Conservation (phyloP, 1,139 yeast species). For the Martiniozyma asiatica region DNA sequence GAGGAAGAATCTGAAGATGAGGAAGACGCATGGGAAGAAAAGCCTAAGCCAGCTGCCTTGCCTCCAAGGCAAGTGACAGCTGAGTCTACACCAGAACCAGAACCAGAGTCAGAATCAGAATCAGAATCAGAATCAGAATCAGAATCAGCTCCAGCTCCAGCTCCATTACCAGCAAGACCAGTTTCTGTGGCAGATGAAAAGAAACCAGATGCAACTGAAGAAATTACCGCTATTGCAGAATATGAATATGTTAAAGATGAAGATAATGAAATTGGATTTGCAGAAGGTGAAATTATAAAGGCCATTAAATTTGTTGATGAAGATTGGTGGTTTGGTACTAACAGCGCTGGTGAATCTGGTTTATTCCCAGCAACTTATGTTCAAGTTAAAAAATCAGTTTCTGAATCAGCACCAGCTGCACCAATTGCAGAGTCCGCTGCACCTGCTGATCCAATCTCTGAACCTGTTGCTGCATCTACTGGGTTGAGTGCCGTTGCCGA, state of each 20-base stretch:
- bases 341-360: slow-evolving; percentile 46
- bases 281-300: slow-evolving; percentile 54
- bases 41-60: slow-evolving; percentile 7
- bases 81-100: slow-evolving; percentile 19
- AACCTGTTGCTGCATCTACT: slow-evolving; percentile 14
- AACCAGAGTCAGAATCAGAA: slow-evolving; percentile 15
- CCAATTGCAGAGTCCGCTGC: slow-evolving; percentile 7
- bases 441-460: slow-evolving; percentile 11
- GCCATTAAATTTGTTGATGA: slow-evolving; percentile 60
- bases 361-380: slow-evolving; percentile 70
- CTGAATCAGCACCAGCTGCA: slow-evolving; percentile 11
- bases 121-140: slow-evolving; percentile 22
- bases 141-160: slow-evolving; percentile 12
- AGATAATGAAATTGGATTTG: slow-evolving; percentile 58
- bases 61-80: slow-evolving; percentile 11
- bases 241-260: slow-evolving; percentile 64
- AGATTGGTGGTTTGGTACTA: slow-evolving; percentile 77
- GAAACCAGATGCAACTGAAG: slow-evolving; percentile 3
- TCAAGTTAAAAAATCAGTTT: slow-evolving; percentile 26
- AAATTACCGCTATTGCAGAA: slow-evolving; percentile 42
- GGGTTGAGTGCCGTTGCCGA: slow-evolving; percentile 62
- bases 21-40: too few relatives aligned
- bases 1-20: slow-evolving; percentile 8
- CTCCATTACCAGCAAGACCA: slow-evolving; percentile 12
- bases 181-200: slow-evolving; percentile 16